Evolutionary conservation across 176 grass and related monocot species (phyloP), one percentile per base, ranked within the genome.

Genomic region (Cenchrus fungigraminus): DNA sequence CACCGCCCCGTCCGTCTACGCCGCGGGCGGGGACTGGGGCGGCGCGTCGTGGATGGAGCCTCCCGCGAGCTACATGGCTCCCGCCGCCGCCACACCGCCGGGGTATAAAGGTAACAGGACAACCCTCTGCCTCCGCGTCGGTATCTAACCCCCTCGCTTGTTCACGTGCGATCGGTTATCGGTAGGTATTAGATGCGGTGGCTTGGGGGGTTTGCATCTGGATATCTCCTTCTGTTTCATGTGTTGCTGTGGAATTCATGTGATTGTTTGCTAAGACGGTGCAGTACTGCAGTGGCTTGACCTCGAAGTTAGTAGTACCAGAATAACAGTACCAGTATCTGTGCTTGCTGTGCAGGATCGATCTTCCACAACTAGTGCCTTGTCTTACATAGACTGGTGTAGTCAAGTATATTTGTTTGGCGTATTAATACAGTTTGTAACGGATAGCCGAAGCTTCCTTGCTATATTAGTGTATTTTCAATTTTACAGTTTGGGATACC

Each of bases 41-140:
- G 80, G 34, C 49, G 46, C 63, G 14, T 90, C 93, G 45, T 95
- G 90, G 90, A 92, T 89, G 37, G 87, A 93, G 81, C 78, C 89
- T 14, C 85, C 86, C 50, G 80, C 77, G 61, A 91, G 69, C 74
- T 93, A 89, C 83, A 86, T 86, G 84, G 65, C 79, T 12, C 79
- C 65, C 25, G 40, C 68, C 25, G 17, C 76, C 45, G 28, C 87
- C 50, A 60, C 65, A 17, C 14, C 65, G 15, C 66, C 42, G 15
- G 73, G 49, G 0, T 83, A 73, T 59, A 44, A 64, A 67, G 86
- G 82, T 91, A 83, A 17, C 22, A 5, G 15, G 9, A 17, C 25
- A 9, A 8, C 53, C 29, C 49, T 16, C 13, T 17, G 12, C 4
- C 82, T 31, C 31, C 7, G 32, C 42, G 65, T 59, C 37, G 28